Percentiles rank a stretch among this genome's conserved stretches.
Conservation (phyloP, 2,329 filamentous ascomycete genomes). For the Trichoderma harzianum region DNA sequence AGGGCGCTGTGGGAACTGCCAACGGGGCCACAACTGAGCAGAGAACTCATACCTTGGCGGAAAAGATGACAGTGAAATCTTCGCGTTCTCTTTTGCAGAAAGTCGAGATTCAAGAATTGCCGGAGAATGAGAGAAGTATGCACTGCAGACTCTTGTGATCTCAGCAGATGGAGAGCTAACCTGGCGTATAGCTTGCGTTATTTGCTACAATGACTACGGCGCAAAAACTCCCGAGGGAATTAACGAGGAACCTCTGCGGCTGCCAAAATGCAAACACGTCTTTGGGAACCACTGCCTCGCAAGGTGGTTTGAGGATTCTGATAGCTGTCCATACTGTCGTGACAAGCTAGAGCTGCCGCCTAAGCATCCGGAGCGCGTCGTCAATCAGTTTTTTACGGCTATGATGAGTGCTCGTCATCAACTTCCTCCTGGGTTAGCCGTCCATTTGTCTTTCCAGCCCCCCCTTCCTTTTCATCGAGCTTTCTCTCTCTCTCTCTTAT, state of each 20-base stretch:
- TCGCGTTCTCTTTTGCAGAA: constrained; percentile 46
- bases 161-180: constrained; percentile 16
- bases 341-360: constrained; percentile 55
- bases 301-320: constrained; percentile 61
- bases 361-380: constrained; percentile 23
- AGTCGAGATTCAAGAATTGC: constrained; percentile 44
- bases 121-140: constrained; percentile 48
- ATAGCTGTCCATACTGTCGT: constrained; percentile 63
- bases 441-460: not conserved
- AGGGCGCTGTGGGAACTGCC: constrained; percentile 19
- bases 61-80: constrained; percentile 46
- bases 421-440: constrained; percentile 24
- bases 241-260: constrained; percentile 52
- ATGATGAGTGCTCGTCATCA: constrained; percentile 30
- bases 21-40: constrained; percentile 38
- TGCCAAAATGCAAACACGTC: constrained; percentile 61
- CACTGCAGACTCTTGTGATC: constrained; percentile 9
- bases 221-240: constrained; percentile 55
- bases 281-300: constrained; percentile 64
- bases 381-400: constrained; percentile 30
- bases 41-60: constrained; percentile 42
- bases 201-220: constrained; percentile 63
- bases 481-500: not conserved
- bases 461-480: not conserved
- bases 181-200: constrained; percentile 50